Base-by-base conservation (phyloP, 2,329 filamentous ascomycete genomes). In the Stylonectria norvegica region DNA sequence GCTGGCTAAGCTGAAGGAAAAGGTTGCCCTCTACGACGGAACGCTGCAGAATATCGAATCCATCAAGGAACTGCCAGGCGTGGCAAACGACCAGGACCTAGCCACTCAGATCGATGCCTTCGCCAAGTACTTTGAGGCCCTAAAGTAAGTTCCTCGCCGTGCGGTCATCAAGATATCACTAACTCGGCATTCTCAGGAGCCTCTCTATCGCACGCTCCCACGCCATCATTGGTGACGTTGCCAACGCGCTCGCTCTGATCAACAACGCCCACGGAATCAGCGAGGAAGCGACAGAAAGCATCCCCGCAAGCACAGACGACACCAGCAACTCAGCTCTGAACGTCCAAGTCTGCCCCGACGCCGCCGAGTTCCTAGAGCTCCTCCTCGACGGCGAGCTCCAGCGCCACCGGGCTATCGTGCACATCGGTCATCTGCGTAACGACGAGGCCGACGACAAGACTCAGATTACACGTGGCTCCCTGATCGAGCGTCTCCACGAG, bases 21-120 rank as follows among this genome's bases (percentile, higher is more conserved):
- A 88, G 55, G 81, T 87, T 11, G 90, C 91, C 3, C 73, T 98
- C 2, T 97, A 96, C 61, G 89, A 96, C 61, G 88, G 89, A 17
- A 94, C 85, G 7, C 68, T 96, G 17, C 88, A 96, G 65, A 96
- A 89, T 64, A 73, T 98, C 44, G 86, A 96, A 50, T 88, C 89
- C 4, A 82, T 96, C 62, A 88, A 86, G 55, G 89, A 95, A 45
- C 75, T 98, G 11, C 86, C 89, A 3, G 93, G 93, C 64, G 86
- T 96, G 14, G 89, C 89, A 23, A 85, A 89, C 29, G 93, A 98
- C 57, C 76, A 81, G 28, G 72, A 69, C 12, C 86, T 98, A 50
- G 73, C 89, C 4, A 69, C 76, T 32, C 88, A 93, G 61, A 71
- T 98, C n/a, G 80, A 87, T 40, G 81, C 81, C 22, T 91, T 88